These are phyloP conservation scores for Thelonectria blattea DNA, from an alignment of 2,329 filamentous ascomycete species.

Conservation along the genomic window DNA sequence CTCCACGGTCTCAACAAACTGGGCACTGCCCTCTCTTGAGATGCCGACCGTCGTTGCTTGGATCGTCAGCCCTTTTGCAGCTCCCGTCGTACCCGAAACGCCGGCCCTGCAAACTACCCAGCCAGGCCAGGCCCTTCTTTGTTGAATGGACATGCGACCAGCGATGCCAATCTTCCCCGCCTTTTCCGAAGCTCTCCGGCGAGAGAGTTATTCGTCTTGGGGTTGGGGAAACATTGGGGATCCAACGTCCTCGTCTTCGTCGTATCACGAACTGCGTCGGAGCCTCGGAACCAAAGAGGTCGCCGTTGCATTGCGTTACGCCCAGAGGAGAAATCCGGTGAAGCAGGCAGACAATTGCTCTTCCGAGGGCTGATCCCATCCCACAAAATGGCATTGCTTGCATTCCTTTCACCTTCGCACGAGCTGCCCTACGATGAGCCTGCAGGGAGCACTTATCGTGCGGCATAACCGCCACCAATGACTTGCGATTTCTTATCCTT, in stretches of 20 bases:
- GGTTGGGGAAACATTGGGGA: background rate
- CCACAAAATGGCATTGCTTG: constrained; percentile 1
- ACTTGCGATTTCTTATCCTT: background rate
- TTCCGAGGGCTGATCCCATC: background rate
- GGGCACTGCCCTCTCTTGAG: constrained; percentile 14
- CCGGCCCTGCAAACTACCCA: background rate
- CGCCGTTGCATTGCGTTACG: constrained; percentile 4
- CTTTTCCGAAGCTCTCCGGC: constrained; percentile 3
- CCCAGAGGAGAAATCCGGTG: background rate
- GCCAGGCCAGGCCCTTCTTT: background rate
- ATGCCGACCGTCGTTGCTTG: background rate
- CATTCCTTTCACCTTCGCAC: constrained; percentile 5
- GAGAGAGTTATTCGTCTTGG: background rate
- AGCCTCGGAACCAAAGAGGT: background rate
- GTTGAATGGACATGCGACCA: constrained; percentile 6
- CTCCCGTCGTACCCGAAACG: constrained; percentile 20
- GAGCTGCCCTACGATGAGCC: background rate
- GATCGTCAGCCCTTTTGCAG: constrained; percentile 8
- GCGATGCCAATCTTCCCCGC: constrained; percentile 6
- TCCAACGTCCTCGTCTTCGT: background rate
- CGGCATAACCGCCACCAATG: constrained; percentile 17
- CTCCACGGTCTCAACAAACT: constrained; percentile 23
- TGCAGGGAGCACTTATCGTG: constrained; percentile 16
- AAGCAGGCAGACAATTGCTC: background rate
- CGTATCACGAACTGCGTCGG: background rate